Percentiles rank a stretch among this genome's conserved stretches.
These are phyloP conservation scores for Cordyceps tenuipes DNA, from an alignment of 2,329 filamentous ascomycete species.

Conservation along the genomic window DNA sequence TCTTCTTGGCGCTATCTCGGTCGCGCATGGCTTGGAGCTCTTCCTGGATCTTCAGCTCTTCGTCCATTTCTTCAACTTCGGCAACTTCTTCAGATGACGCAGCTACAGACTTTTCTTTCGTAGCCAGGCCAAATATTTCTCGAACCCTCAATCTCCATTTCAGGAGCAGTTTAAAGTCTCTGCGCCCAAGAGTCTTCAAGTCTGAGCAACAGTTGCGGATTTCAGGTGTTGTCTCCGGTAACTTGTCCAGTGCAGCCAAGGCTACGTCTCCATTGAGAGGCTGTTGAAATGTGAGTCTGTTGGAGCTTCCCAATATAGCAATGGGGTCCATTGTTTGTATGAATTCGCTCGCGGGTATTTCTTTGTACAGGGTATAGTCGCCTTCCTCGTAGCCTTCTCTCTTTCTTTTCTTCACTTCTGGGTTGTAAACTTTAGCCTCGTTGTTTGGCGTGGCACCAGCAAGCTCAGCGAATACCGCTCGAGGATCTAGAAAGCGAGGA, in stretches of 20 bases:
- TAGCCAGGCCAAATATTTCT: slow-evolving; percentile 79
- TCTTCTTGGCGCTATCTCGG: slow-evolving; percentile 65
- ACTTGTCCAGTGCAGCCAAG: slow-evolving; percentile 72
- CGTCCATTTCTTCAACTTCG: slow-evolving; percentile 83
- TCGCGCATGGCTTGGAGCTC: slow-evolving; percentile 79
- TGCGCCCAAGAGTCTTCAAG: slow-evolving; percentile 82
- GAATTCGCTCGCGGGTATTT: slow-evolving; percentile 81
- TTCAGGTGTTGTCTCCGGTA: slow-evolving; percentile 80
- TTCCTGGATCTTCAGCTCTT: slow-evolving; percentile 83
- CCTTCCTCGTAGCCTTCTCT: slow-evolving; percentile 96
- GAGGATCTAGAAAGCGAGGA: slow-evolving; percentile 82
- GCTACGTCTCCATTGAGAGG: slow-evolving; percentile 76
- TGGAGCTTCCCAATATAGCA: slow-evolving; percentile 77
- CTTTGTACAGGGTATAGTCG: slow-evolving; percentile 87
- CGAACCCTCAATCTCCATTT: slow-evolving; percentile 85
- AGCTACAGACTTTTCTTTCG: slow-evolving; percentile 54
- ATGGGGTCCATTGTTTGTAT: slow-evolving; percentile 92
- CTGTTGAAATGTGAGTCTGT: slow-evolving; percentile 76
- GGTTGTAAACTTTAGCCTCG: slow-evolving; percentile 96
- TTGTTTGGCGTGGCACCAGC: slow-evolving; percentile 81
- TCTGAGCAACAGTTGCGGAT: slow-evolving; percentile 72
- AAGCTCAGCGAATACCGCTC: slow-evolving; percentile 88
- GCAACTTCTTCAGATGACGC: slow-evolving; percentile 60
- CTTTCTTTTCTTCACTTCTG: slow-evolving; percentile 95
- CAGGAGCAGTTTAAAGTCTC: slow-evolving; percentile 85